Conservation (phyloP, 352 stramenopile species). For the Pythium oligandrum region DNA sequence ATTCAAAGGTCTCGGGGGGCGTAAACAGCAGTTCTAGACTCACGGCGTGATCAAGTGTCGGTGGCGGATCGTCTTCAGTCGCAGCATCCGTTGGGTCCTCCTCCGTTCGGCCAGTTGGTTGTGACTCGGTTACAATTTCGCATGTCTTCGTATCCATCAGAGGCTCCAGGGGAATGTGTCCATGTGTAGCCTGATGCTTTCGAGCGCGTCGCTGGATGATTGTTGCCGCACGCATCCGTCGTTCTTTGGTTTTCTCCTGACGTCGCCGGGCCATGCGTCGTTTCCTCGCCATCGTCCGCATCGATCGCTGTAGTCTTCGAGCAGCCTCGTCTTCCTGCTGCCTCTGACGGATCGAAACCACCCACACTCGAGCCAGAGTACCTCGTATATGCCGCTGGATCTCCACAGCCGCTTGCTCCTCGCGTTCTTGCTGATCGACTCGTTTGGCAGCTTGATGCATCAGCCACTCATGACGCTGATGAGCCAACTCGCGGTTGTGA, state of each 20-base stretch:
- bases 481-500: constrained; percentile 31
- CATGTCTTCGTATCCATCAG: not conserved
- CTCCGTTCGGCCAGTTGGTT: too few relatives aligned
- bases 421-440: constrained; percentile 31
- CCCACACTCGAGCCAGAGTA: constrained; percentile 19
- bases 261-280: too few relatives aligned
- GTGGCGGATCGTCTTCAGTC: too few relatives aligned
- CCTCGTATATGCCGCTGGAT: constrained; percentile 45
- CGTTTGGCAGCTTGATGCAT: constrained; percentile 41
- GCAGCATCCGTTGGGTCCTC: too few relatives aligned
- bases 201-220: constrained; percentile 36
- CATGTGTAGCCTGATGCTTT: too few relatives aligned
- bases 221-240: constrained; percentile 28
- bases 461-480: constrained; percentile 44
- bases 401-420: constrained; percentile 28
- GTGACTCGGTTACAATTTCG: too few relatives aligned
- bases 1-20: too few relatives aligned
- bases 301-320: constrained; percentile 25
- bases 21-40: constrained; percentile 63
- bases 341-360: constrained; percentile 9
- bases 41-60: constrained; percentile 23
- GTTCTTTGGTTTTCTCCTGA: constrained; percentile 12
- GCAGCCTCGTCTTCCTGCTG: constrained; percentile 21
- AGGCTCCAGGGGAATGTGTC: not conserved
- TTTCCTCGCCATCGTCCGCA: constrained; percentile 5